These are phyloP conservation scores for Trichoderma polysporum DNA, from an alignment of 2,329 filamentous ascomycete genomes.

Conservation along the genomic window DNA sequence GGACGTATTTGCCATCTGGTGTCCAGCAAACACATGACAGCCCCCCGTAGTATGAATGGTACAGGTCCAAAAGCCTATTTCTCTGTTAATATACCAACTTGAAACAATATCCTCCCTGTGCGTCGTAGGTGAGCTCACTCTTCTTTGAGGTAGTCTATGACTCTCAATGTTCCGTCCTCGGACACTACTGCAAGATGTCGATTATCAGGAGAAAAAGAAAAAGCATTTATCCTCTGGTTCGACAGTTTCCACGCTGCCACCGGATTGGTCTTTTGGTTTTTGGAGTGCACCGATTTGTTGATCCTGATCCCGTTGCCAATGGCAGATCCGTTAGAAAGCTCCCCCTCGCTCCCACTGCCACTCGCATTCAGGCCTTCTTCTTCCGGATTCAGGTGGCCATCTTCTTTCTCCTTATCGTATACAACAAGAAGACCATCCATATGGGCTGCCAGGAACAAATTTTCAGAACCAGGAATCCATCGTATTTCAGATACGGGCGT, in stretches of 20 bases:
- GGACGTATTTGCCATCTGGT: conserved; percentile 90
- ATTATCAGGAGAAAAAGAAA: conserved; percentile 88
- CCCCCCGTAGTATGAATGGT: conserved; percentile 89
- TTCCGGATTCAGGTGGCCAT: conserved; percentile 74
- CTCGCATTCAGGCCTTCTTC: conserved; percentile 64
- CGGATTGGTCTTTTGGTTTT: conserved; percentile 90
- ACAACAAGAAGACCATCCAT: conserved; percentile 89
- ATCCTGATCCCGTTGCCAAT: conserved; percentile 61
- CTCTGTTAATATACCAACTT: conserved; percentile 19
- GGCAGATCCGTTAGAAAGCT: conserved; percentile 34
- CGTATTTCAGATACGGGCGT: conserved; percentile 83
- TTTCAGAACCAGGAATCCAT: conserved; percentile 94
- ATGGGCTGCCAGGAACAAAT: conserved; percentile 86
- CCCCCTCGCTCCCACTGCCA: conserved; percentile 59
- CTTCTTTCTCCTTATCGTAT: conserved; percentile 97
- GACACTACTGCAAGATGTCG: conserved; percentile 85
- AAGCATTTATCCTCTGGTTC: conserved; percentile 85
- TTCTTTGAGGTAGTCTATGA: conserved; percentile 91
- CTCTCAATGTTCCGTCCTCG: conserved; percentile 84
- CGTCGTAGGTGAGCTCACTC: conserved; percentile 54
- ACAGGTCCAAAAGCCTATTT: conserved; percentile 76
- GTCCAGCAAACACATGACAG: conserved; percentile 96
- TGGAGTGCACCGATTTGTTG: conserved; percentile 88
- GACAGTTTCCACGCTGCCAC: conserved; percentile 91
- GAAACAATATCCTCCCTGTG: background rate